Evolutionary conservation across 2,329 filamentous ascomycete genomes (phyloP).

Genomic region (Alternaria arbusti): DNA sequence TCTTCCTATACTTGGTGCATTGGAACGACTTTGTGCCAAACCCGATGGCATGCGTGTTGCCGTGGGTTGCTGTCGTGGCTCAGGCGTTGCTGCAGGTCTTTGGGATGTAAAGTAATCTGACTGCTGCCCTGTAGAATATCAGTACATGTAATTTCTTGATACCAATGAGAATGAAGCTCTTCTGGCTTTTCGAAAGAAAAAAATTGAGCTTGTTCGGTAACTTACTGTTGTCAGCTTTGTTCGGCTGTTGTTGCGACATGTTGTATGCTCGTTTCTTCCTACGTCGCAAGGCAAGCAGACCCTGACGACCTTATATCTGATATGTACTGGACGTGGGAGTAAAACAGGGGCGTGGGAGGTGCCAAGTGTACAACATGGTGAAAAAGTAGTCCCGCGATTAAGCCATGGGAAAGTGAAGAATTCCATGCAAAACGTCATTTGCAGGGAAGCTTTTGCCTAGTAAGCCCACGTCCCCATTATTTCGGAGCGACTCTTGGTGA

Average conservation of each 20-base stretch:
- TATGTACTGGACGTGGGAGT: background rate
- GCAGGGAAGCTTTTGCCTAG: constrained; percentile 19
- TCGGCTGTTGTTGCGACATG: constrained; percentile 17
- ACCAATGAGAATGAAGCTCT: background rate
- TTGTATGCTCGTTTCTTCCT: background rate
- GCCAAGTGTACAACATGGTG: background rate
- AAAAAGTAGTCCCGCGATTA: background rate
- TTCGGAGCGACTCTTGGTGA: background rate
- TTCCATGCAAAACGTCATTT: constrained; percentile 32
- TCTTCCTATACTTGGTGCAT: constrained; percentile 24
- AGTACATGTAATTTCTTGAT: background rate
- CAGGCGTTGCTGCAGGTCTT: constrained; percentile 3
- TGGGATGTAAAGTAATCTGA: background rate
- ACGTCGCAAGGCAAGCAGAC: background rate
- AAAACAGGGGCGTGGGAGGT: background rate
- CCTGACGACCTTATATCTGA: background rate
- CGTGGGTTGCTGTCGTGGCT: constrained; percentile 11
- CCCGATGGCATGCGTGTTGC: constrained; percentile 11
- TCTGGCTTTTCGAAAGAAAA: too few relatives aligned
- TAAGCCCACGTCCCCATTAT: constrained; percentile 5
- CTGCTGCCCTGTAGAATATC: background rate
- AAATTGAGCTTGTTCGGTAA: background rate
- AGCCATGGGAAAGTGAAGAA: constrained; percentile 27
- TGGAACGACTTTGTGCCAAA: constrained; percentile 17
- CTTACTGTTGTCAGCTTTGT: constrained; percentile 9